phyloP scores from a whole-genome alignment of 768 basidiomycete species.

The Xerocomus brunneocitrinus region DNA sequence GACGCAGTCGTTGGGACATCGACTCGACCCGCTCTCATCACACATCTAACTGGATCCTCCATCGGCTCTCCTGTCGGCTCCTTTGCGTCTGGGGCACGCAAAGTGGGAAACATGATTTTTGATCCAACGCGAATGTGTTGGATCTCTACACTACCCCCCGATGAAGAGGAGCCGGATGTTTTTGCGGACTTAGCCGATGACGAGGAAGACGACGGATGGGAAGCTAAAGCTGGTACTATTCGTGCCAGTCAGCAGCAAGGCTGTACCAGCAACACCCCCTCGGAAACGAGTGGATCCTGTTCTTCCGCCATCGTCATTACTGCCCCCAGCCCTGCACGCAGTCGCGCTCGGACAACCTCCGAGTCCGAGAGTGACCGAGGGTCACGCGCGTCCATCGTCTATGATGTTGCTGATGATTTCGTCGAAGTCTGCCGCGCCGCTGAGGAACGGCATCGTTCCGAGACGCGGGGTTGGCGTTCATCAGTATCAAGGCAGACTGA shows the following conservation, averaged over 20 bases:
- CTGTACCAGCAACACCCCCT: constrained; percentile 23
- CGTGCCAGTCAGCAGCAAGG: constrained; percentile 52
- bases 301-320: constrained; percentile 33
- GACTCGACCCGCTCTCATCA: constrained; percentile 91
- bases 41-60: constrained; percentile 86
- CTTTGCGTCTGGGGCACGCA: constrained; percentile 72
- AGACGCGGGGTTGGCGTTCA: constrained; percentile 77
- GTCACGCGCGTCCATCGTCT: constrained; percentile 74
- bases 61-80: constrained; percentile 74
- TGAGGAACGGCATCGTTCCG: constrained; percentile 75
- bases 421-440: constrained; percentile 67
- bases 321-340: constrained; percentile 56
- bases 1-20: constrained; percentile 76
- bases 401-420: constrained; percentile 73
- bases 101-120: constrained; percentile 98
- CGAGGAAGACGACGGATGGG: constrained; percentile 72
- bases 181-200: constrained; percentile 92
- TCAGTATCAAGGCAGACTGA: constrained; percentile 19
- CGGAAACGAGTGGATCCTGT: constrained; percentile 23
- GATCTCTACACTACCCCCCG: constrained; percentile 80
- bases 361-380: constrained; percentile 73
- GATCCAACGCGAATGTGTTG: constrained; percentile 94
- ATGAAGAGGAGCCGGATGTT: constrained; percentile 94
- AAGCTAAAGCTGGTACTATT: constrained; percentile 75
- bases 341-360: constrained; percentile 62